Percentiles rank a stretch among this genome's conserved stretches.
Conservation (phyloP, 2,329 filamentous ascomycete species). For the Alternaria longipes region DNA sequence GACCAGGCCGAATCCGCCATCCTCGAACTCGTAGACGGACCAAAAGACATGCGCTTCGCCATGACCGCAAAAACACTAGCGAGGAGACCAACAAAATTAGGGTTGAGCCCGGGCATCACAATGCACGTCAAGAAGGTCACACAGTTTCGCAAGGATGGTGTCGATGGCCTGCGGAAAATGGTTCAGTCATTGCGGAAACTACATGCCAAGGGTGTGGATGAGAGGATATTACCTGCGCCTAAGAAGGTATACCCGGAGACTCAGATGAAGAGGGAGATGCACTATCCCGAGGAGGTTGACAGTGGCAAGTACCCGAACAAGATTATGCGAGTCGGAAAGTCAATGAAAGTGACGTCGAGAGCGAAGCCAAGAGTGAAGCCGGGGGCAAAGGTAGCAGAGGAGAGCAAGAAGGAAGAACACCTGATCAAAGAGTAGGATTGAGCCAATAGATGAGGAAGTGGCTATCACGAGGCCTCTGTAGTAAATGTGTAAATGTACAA, state of each 20-base stretch:
- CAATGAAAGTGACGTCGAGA: not conserved
- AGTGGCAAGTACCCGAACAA: slow-evolving; percentile 36
- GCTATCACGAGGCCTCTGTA: slow-evolving; percentile 1
- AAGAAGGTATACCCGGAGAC: slow-evolving; percentile 46
- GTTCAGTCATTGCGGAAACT: slow-evolving; percentile 54
- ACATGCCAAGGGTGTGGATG: slow-evolving; percentile 36
- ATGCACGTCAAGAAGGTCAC: slow-evolving; percentile 87
- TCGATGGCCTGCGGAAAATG: slow-evolving; percentile 71
- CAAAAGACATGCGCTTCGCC: slow-evolving; percentile 91
- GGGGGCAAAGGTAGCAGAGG: slow-evolving; percentile 2
- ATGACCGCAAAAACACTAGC: slow-evolving; percentile 89
- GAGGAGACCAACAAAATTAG: slow-evolving; percentile 62
- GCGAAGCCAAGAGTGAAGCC: not conserved
- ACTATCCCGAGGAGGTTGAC: slow-evolving; percentile 38
- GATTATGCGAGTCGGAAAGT: not conserved
- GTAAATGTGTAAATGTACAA: slow-evolving; percentile 19
- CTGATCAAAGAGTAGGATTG: slow-evolving; percentile 4
- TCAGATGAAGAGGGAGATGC: slow-evolving; percentile 38
- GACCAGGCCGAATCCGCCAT: slow-evolving; percentile 92
- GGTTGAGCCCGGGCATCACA: slow-evolving; percentile 74
- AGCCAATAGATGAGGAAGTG: not conserved
- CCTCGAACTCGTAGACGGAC: slow-evolving; percentile 93
- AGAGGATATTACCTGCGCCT: slow-evolving; percentile 38
- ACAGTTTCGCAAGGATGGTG: slow-evolving; percentile 72
- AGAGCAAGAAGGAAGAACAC: not conserved